Evolutionary conservation across 139 green algal genomes (phyloP).

Genomic region (Nannochloris sp.): DNA sequence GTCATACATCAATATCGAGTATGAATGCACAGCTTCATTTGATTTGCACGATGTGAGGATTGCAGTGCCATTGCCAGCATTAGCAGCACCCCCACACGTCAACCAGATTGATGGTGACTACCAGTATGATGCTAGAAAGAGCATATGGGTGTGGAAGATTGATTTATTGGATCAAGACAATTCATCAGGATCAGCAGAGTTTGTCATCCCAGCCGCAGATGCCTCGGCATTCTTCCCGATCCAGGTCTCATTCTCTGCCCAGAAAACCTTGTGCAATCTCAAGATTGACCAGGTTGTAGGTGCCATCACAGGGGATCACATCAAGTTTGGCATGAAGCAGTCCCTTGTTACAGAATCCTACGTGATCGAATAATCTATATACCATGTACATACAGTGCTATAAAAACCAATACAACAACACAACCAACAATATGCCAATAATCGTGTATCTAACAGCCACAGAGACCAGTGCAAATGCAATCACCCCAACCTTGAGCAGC

Average conservation of each 20-base stretch:
- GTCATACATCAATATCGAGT: conserved; percentile 98
- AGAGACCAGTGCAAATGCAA: conserved; percentile 2
- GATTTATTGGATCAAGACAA: conserved; percentile 90
- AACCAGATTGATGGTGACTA: conserved; percentile 73
- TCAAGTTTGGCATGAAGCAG: conserved; percentile 58
- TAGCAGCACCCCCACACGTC: conserved; percentile 22
- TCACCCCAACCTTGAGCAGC: conserved; percentile 4
- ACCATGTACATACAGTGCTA: background rate
- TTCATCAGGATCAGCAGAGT: conserved; percentile 82
- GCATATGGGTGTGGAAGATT: conserved; percentile 74
- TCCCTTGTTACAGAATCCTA: conserved; percentile 51
- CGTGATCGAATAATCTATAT: conserved; percentile 34
- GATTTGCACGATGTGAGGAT: conserved; percentile 93
- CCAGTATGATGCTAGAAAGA: conserved; percentile 64
- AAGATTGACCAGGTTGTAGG: conserved; percentile 46
- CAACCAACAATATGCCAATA: conserved; percentile 7
- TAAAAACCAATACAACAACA: background rate
- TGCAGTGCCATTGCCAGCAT: conserved; percentile 68
- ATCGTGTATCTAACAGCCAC: conserved; percentile 9
- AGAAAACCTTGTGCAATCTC: conserved; percentile 72
- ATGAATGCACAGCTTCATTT: conserved; percentile 69
- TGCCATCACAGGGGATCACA: conserved; percentile 36
- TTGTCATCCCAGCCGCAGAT: conserved; percentile 75
- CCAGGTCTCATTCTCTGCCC: conserved; percentile 49
- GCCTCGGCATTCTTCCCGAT: conserved; percentile 88